Base-by-base conservation (phyloP, 371 early-diverging fungal genomes). In the Dinochytrium kinnereticum region DNA sequence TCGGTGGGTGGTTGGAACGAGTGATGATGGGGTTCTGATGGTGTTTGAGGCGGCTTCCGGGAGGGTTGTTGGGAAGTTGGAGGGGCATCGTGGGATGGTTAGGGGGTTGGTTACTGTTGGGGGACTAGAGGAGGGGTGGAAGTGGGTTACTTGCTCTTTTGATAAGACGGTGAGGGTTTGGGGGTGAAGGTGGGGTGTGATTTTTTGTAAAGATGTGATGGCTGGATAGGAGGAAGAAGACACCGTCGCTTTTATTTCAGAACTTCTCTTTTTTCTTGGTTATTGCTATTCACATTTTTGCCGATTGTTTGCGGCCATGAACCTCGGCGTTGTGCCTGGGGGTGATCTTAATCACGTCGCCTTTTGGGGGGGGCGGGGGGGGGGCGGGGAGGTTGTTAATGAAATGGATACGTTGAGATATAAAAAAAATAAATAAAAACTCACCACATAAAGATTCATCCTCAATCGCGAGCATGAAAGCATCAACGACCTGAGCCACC, bases 11-110 rank as follows among this genome's bases (percentile, higher is more conserved):
- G 91, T 88, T 75, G 89, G 89, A 0, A 87, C 86, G 2, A 91
- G 91, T 36, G 91, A 92, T 73, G 92, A 92, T 70, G 72, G 84
- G 65, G 72, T 81, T 38, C 85, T 92, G 26, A 76, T 84, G 19
- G 85, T 91, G 2, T 85, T 87, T 71, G 89, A 92, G 37, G 86
- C 88, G n/a, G 85, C 83, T n/a, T 78, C 86, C 0, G 90, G 88
- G 13, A 64, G 68, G 64, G n/a, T 85, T 1, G 77, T 89, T 0
- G 80, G 78, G 10, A 82, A 79, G 38, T 71, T 93, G 59, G 70
- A 74, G 10, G 91, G 91, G 34, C 86, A 92, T 71, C 71, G 74
- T 19, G 86, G 82, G 13, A 74, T 83, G 40, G 78, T 91, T 15
- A 77, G 89, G 24, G 80, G 82, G 0, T 75, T 88, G 57, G 76